Percentiles rank a stretch among this genome's conserved stretches.
Conservation (phyloP, 1,139 yeast genomes). For the Diutina ranongensis region DNA sequence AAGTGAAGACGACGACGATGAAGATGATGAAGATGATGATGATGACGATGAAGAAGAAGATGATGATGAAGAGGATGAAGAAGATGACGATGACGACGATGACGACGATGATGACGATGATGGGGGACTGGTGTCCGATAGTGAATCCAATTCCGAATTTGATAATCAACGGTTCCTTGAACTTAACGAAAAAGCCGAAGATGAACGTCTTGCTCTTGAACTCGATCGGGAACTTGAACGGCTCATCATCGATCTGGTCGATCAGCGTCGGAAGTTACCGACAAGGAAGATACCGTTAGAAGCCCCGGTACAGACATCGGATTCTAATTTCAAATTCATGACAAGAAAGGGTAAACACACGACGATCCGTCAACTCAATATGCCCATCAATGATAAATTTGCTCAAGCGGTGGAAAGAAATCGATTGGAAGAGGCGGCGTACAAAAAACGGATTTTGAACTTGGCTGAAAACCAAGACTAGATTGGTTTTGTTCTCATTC, state of each 20-base stretch:
- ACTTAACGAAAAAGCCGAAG: conserved; percentile 21
- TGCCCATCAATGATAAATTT: conserved; percentile 39
- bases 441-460: conserved; percentile 30
- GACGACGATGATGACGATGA: conserved; percentile 6
- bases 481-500: neutral
- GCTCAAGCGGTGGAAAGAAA: conserved; percentile 27
- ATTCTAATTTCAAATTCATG: conserved; percentile 38
- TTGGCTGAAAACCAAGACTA: conserved; percentile 13
- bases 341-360: conserved; percentile 31
- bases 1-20: conserved; percentile 8
- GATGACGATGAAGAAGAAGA: conserved; percentile 12
- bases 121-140: conserved; percentile 13
- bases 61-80: conserved; percentile 12
- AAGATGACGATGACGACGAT: conserved; percentile 12
- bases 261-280: conserved; percentile 7
- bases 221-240: conserved; percentile 43
- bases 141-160: conserved; percentile 9
- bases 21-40: conserved; percentile 11
- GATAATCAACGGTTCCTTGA: conserved; percentile 11
- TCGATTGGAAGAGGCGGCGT: conserved; percentile 22
- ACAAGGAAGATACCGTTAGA: conserved; percentile 17
- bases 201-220: conserved; percentile 34
- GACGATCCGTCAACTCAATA: conserved; percentile 23
- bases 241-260: conserved; percentile 20
- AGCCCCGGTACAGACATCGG: conserved; percentile 8